Evolutionary conservation across 129 eudicot genomes (phyloP), one percentile per base, ranked within the genome.

Genomic region (Escallonia rubra): DNA sequence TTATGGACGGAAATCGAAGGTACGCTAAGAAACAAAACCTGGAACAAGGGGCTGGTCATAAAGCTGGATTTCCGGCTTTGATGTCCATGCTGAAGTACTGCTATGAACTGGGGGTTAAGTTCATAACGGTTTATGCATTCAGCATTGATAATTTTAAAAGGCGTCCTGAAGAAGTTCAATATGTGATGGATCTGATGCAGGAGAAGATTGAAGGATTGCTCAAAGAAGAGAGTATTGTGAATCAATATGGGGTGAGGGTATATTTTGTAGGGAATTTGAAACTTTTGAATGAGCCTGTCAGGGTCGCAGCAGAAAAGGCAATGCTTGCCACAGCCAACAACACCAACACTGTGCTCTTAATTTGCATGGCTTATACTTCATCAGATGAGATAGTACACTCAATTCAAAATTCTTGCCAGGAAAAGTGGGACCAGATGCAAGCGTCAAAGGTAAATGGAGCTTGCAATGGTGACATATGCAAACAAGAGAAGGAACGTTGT

Each of bases 1-100:
- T 89, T 46, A 23, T 89, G 72, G 96, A 89, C 62, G 96, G 92
- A 65, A 85, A 89, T 69, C 76, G 96, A 10, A 84, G 96, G 70
- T 88, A 76, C 13, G 83, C 90, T 38, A 79, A 53, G 39, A 85
- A 80, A 61, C 53, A 72, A 66, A 73, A 76, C 4, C 79, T 86
- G 5, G 74, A 71, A 5, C 87, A 89, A 58, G 92, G 90, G 10
- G 79, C 66, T 2, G 96, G 96, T 44, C 87, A 89, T 66, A 70
- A 81, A 68, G 82, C 85, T 51, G 96, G 96, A 0, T 82, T 89
- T 66, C 45, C 81, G 41, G 59, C 87, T 10, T 85, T 89, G 61
- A 82, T 89, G 90, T 63, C 93, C 7, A 13, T 81, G 8, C 70
- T 89, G 39, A 89, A 83, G 73, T 89, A 86, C 65, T 89, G 93